Evolutionary conservation across 495 filamentous ascomycete species (phyloP).

Genomic region (Halenospora varia): DNA sequence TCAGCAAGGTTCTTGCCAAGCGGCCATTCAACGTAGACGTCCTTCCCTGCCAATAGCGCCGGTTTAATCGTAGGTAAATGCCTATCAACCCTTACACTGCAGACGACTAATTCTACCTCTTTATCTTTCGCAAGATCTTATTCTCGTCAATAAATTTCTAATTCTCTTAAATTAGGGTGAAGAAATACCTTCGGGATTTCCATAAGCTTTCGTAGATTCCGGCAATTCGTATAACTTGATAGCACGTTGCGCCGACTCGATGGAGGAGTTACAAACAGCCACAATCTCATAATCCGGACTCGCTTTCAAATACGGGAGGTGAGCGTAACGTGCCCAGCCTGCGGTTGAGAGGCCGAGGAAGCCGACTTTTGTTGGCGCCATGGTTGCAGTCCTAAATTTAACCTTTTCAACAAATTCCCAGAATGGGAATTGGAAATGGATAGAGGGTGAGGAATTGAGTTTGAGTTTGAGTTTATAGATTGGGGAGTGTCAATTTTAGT

Average conservation of each 20-base stretch:
- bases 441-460: too few relatives aligned
- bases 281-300: slow-evolving; percentile 47
- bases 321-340: slow-evolving; percentile 51
- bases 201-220: slow-evolving; percentile 43
- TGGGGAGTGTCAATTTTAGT: too few relatives aligned
- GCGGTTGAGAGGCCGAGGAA: slow-evolving; percentile 54
- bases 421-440: too few relatives aligned
- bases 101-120: slow-evolving; percentile 57
- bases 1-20: slow-evolving; percentile 32
- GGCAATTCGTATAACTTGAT: slow-evolving; percentile 42
- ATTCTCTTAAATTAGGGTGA: background rate
- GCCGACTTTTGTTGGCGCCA: slow-evolving; percentile 50
- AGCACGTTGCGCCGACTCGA: slow-evolving; percentile 42
- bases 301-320: slow-evolving; percentile 50
- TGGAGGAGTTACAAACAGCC: slow-evolving; percentile 55
- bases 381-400: slow-evolving; percentile 20
- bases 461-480: too few relatives aligned
- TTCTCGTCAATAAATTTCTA: background rate
- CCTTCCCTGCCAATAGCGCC: slow-evolving; percentile 50
- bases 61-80: slow-evolving; percentile 44
- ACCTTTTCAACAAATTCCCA: too few relatives aligned
- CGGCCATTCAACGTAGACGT: slow-evolving; percentile 58
- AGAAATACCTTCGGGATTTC: slow-evolving; percentile 41
- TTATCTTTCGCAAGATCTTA: slow-evolving; percentile 35
- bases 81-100: slow-evolving; percentile 47